Base-by-base conservation (phyloP, 805 yeast genomes). In the Sugiyamaella qingdaonensis region DNA sequence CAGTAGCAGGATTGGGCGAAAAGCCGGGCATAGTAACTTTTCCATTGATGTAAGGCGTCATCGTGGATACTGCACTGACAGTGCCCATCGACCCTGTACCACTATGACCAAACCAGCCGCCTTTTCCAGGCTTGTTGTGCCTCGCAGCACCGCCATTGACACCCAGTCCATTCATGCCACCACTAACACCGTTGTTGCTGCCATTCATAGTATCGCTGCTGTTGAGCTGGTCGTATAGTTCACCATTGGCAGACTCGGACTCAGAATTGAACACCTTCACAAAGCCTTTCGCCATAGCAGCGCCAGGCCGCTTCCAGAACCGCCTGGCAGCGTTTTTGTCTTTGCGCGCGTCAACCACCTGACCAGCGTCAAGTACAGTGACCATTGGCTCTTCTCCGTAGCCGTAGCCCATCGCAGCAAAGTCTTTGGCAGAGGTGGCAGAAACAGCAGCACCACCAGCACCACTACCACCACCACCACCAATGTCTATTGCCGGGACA, bases 241-340 rank as follows among this genome's bases (percentile, higher is more conserved):
- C 43, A 4, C 43, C 43, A 16, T 37, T 29, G 10, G 48, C 18
- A 10, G 50, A 29, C 10, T 58, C 63, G 21, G 32, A 19, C n/a
- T 60, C 63, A 34, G 41, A 54, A 10, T 61, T 60, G 54, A 68
- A 69, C 42, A 68, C 69, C 55, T 63, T 64, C 48, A 61, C 69
- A 44, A 68, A 55, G 2, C 72, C 73, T 49, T 68, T 69, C 39
- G 72, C 73, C 3, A 66, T 67, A 5, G 68, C 71, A 9, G 68
- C 68, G 14, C 72, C 70, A 21, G 70, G 66, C 11, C 68, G 57
- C 44, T 64, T 67, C 73, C 73, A 69, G 54, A 67, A 64, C 49
- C 63, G 48, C 36, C 64, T 51, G 1, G 60, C 62, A 41, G 48
- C 51, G 41, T 57, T 60, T 11, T 58, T 52, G 29, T 61, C 61